Percentiles rank a stretch among this genome's conserved stretches.
Conservation (phyloP, 139 green algal species). For the Chlorella ohadii region DNA sequence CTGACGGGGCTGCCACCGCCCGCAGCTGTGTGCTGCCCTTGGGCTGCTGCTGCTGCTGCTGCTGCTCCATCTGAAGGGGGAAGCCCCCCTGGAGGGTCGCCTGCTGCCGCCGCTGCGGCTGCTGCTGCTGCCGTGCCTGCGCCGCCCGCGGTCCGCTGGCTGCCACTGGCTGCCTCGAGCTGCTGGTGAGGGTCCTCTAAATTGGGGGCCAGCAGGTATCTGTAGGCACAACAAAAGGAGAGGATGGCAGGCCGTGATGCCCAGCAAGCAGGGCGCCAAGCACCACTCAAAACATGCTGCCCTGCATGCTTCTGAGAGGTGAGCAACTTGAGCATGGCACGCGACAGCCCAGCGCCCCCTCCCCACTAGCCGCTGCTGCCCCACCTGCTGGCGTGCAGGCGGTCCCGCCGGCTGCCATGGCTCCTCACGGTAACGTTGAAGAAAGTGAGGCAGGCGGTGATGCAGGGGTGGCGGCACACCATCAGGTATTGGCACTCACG, state of each 20-base stretch:
- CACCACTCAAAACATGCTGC: too few species aligned
- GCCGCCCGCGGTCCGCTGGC: not conserved
- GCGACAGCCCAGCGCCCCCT: too few species aligned
- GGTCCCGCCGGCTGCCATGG: not conserved
- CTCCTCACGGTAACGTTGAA: slow-evolving; percentile 16
- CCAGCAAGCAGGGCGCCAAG: too few species aligned
- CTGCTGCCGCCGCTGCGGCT: not conserved
- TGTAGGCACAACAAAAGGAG: not conserved
- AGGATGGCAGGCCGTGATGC: too few species aligned
- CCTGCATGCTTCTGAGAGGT: too few species aligned
- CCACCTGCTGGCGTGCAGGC: not conserved
- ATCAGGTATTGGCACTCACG: not conserved
- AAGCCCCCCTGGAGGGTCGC: too few species aligned
- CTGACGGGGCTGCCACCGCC: not conserved
- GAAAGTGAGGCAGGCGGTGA: not conserved
- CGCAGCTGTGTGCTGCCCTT: not conserved
- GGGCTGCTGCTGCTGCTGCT: not conserved
- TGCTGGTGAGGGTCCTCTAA: not conserved
- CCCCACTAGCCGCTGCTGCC: not conserved
- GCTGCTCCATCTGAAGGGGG: too few species aligned
- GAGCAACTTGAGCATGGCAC: too few species aligned
- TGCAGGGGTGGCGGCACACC: not conserved
- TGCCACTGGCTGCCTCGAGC: too few species aligned
- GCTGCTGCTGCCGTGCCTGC: not conserved
- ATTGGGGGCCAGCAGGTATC: not conserved